Conservation (phyloP, 768 basidiomycete species). For the Cystobasidiopsis lactophilus region DNA sequence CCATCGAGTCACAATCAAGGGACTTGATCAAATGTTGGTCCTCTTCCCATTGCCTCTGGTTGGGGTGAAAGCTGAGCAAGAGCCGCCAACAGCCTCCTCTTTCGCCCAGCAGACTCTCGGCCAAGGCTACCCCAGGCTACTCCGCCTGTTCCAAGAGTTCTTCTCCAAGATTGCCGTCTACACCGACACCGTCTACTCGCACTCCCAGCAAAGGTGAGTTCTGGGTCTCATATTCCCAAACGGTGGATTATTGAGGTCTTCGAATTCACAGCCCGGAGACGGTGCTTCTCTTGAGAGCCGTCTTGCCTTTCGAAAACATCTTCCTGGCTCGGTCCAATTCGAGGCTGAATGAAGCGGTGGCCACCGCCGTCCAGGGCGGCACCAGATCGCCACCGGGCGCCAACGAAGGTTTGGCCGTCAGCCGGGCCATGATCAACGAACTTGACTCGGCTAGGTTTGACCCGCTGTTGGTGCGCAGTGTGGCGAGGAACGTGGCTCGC, state of each 20-base stretch:
- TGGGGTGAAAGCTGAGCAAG: not conserved
- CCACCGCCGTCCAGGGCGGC: constrained; percentile 40
- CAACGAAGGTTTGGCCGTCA: constrained; percentile 53
- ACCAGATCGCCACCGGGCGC: constrained; percentile 45
- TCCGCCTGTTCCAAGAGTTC: constrained; percentile 88
- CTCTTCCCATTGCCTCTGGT: not conserved
- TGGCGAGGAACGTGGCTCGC: constrained; percentile 48
- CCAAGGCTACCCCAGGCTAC: constrained; percentile 59
- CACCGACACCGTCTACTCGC: constrained; percentile 77
- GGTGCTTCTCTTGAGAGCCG: constrained; percentile 56
- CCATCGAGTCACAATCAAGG: constrained; percentile 58
- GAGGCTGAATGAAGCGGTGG: constrained; percentile 61
- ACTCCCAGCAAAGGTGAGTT: constrained; percentile 55
- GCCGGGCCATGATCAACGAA: constrained; percentile 64
- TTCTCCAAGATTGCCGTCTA: constrained; percentile 87
- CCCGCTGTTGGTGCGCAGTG: constrained; percentile 54
- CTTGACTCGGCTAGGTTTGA: constrained; percentile 83
- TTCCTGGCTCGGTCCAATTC: constrained; percentile 68
- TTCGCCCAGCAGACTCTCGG: constrained; percentile 80
- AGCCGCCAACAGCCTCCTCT: constrained; percentile 41
- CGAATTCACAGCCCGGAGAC: constrained; percentile 54
- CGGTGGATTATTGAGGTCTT: not conserved
- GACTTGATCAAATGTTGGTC: constrained; percentile 53
- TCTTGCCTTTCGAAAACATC: constrained; percentile 63
- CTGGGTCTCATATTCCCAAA: not conserved